Evolutionary conservation across 129 eudicot genomes (phyloP).

Genomic region (Glebionis coronaria): DNA sequence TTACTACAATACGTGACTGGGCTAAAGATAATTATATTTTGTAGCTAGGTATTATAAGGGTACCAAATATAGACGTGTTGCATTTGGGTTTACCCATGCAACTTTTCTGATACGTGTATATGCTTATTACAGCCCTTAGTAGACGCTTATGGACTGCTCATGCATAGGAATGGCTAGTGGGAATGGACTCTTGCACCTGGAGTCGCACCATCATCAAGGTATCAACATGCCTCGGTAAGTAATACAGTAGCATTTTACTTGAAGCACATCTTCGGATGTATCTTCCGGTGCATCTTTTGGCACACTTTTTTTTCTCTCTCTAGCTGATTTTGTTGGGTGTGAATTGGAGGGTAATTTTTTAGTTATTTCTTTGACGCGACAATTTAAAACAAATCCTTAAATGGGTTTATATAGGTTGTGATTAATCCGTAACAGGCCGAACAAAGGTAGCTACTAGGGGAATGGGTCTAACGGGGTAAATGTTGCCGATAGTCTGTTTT

Average conservation of each 20-base stretch:
- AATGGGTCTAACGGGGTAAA: too few species aligned
- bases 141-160: slow-evolving; percentile 97
- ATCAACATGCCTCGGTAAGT: slow-evolving; percentile 97
- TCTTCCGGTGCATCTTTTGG: not conserved
- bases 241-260: not conserved
- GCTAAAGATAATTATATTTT: not conserved
- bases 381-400: not conserved
- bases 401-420: not conserved
- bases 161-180: slow-evolving; percentile 99
- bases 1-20: slow-evolving; percentile 3
- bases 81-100: not conserved
- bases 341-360: too few species aligned
- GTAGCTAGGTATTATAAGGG: not conserved
- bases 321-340: too few species aligned
- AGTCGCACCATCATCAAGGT: slow-evolving; percentile 92
- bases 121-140: slow-evolving; percentile 72
- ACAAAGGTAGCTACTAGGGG: too few species aligned
- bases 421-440: too few species aligned
- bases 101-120: slow-evolving; percentile 18
- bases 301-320: not conserved
- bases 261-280: not conserved
- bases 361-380: not conserved
- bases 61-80: not conserved
- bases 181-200: slow-evolving; percentile 99
- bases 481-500: too few species aligned